Evolutionary conservation across 306 rosid species (phyloP).

Genomic region (Oxytropis ochrocephala): DNA sequence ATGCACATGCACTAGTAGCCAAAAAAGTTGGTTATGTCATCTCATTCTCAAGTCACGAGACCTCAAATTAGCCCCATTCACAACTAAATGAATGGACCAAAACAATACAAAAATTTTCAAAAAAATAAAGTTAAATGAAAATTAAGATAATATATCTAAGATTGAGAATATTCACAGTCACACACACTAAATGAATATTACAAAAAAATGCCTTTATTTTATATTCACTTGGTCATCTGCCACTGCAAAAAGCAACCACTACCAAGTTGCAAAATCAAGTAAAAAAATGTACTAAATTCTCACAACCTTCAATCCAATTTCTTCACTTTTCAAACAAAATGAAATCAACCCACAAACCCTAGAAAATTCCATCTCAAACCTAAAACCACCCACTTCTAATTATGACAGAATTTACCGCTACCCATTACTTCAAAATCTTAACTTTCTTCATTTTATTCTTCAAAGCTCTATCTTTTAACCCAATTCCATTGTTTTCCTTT

Average conservation of each 20-base stretch:
- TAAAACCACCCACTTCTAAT: slow-evolving; percentile 26
- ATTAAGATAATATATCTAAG: not conserved
- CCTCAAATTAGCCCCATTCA: not conserved
- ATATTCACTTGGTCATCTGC: slow-evolving; percentile 51
- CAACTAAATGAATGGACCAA: slow-evolving; percentile 17
- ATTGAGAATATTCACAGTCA: not conserved
- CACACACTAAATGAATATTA: not conserved
- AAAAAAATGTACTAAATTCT: slow-evolving; percentile 48
- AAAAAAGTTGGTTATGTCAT: not conserved
- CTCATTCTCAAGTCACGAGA: not conserved
- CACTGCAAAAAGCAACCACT: slow-evolving; percentile 42
- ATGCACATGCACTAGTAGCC: not conserved
- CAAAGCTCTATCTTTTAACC: slow-evolving; percentile 38
- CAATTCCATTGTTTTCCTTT: slow-evolving; percentile 50
- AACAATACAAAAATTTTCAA: not conserved
- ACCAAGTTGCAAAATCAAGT: slow-evolving; percentile 42
- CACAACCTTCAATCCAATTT: slow-evolving; percentile 64
- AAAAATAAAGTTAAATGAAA: not conserved
- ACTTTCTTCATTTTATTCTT: slow-evolving; percentile 36
- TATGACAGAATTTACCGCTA: slow-evolving; percentile 50
- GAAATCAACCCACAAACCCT: slow-evolving; percentile 32
- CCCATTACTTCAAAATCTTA: slow-evolving; percentile 30
- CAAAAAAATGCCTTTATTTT: not conserved
- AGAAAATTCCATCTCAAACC: slow-evolving; percentile 31
- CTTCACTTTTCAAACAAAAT: slow-evolving; percentile 29